A percentile compares a stretch with the other conserved stretches of the same genome.
Conservation (phyloP, 768 basidiomycete genomes). For the Thelephora aurantiotincta region DNA sequence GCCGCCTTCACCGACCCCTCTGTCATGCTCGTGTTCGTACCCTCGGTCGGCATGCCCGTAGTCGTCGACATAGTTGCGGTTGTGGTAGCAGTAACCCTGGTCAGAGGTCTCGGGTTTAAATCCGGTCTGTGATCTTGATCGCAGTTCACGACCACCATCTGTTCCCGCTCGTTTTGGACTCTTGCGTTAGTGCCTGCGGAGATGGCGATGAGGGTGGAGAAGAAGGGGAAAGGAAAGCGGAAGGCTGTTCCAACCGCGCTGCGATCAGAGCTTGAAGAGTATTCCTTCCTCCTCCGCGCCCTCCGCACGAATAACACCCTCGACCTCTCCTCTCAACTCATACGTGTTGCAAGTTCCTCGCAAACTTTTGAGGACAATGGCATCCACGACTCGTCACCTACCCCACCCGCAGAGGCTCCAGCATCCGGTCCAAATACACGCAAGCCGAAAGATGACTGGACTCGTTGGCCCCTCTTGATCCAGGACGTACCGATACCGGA, state of each 20-base stretch:
- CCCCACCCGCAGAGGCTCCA: constrained; percentile 1
- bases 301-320: constrained; percentile 42
- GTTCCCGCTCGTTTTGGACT: too few species aligned
- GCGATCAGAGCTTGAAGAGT: constrained; percentile 54
- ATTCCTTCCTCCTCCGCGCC: constrained; percentile 49
- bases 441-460: constrained; percentile 39
- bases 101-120: too few species aligned
- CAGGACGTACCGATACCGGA: constrained; percentile 52
- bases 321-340: constrained; percentile 42
- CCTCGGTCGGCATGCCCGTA: too few species aligned
- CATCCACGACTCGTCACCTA: constrained; percentile 8
- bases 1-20: too few species aligned
- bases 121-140: too few species aligned
- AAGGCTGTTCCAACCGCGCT: constrained; percentile 32
- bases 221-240: background rate
- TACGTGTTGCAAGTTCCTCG: constrained; percentile 12
- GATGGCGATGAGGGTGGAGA: too few species aligned
- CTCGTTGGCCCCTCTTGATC: constrained; percentile 58
- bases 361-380: constrained; percentile 7
- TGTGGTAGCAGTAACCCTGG: too few species aligned
- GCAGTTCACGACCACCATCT: too few species aligned
- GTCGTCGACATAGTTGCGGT: too few species aligned
- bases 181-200: too few species aligned
- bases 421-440: constrained; percentile 4
- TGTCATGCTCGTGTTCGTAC: too few species aligned